phyloP scores from a whole-genome alignment of 2,329 filamentous ascomycete species.

The Nemania sp. region DNA sequence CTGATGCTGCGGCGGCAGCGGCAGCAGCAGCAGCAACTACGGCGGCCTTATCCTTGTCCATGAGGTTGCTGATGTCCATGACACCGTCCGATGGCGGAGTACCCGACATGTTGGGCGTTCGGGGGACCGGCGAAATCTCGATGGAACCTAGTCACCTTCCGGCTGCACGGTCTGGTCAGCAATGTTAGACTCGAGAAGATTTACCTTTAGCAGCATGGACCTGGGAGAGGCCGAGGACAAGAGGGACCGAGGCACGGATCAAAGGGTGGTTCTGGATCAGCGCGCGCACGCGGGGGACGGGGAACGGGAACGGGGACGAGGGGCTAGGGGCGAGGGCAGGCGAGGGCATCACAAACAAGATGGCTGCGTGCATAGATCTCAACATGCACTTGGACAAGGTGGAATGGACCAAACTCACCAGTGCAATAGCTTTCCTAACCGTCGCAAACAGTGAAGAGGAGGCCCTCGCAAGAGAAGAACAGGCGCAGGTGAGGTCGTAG shows the following conservation, averaged over 20 bases:
- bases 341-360: conserved; percentile 31
- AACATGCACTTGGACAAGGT: conserved; percentile 13
- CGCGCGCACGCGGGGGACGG: background rate
- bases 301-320: background rate
- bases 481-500: background rate
- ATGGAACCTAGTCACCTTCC: conserved; percentile 20
- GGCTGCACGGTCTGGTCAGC: conserved; percentile 28
- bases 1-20: conserved; percentile 42
- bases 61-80: conserved; percentile 52
- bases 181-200: conserved; percentile 15
- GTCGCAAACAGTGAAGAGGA: conserved; percentile 11
- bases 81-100: conserved; percentile 50
- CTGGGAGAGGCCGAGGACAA: conserved; percentile 16
- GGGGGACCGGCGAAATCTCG: conserved; percentile 17
- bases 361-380: conserved; percentile 31
- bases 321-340: conserved; percentile 1
- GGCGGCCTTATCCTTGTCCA: conserved; percentile 49
- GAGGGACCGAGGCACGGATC: conserved; percentile 32
- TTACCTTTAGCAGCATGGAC: background rate
- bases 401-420: conserved; percentile 32
- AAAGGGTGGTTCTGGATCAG: conserved; percentile 17
- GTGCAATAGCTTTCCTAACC: conserved; percentile 12
- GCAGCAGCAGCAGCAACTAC: conserved; percentile 45
- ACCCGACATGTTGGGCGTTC: conserved; percentile 48
- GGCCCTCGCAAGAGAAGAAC: conserved; percentile 12